A percentile compares a stretch with the other conserved stretches of the same genome.
Evolutionary conservation across 2,329 filamentous ascomycete genomes (phyloP).

Genomic region (Nemania serpens): DNA sequence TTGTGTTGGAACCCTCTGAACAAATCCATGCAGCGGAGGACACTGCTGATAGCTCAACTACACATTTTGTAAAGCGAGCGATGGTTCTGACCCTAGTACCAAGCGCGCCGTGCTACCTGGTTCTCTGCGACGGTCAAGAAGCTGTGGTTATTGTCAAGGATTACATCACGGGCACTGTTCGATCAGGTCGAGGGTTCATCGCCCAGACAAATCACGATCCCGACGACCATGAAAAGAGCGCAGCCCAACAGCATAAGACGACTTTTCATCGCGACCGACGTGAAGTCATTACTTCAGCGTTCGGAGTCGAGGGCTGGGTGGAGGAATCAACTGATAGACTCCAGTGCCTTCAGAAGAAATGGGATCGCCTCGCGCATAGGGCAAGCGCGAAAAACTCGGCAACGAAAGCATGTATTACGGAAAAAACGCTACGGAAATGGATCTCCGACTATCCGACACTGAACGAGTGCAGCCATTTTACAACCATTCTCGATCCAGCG

Average conservation of each 20-base stretch:
- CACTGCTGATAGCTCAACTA: neutral
- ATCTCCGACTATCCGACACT: conserved; percentile 56
- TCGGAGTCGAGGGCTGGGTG: conserved; percentile 35
- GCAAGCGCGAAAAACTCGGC: conserved; percentile 21
- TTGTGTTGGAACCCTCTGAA: conserved; percentile 26
- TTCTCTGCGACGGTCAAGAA: conserved; percentile 55
- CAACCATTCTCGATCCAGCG: conserved; percentile 59
- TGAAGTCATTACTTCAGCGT: conserved; percentile 18
- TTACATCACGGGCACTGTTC: conserved; percentile 48
- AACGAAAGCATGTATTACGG: conserved; percentile 36
- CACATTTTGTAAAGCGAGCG: conserved; percentile 24
- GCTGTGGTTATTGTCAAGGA: conserved; percentile 62
- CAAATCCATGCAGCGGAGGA: neutral
- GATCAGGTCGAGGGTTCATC: conserved; percentile 55
- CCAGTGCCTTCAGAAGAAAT: conserved; percentile 45
- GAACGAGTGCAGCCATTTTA: conserved; percentile 64
- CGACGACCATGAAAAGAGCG: conserved; percentile 43
- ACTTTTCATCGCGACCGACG: conserved; percentile 4
- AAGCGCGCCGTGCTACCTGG: conserved; percentile 61
- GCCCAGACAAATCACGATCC: conserved; percentile 57
- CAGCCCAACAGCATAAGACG: conserved; percentile 6
- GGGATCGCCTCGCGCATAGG: conserved; percentile 40
- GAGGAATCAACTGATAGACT: conserved; percentile 42
- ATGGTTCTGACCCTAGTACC: conserved; percentile 43
- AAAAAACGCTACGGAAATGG: conserved; percentile 50